Evolutionary conservation across 768 basidiomycete species (phyloP).

Genomic region (Pisolithus albus): DNA sequence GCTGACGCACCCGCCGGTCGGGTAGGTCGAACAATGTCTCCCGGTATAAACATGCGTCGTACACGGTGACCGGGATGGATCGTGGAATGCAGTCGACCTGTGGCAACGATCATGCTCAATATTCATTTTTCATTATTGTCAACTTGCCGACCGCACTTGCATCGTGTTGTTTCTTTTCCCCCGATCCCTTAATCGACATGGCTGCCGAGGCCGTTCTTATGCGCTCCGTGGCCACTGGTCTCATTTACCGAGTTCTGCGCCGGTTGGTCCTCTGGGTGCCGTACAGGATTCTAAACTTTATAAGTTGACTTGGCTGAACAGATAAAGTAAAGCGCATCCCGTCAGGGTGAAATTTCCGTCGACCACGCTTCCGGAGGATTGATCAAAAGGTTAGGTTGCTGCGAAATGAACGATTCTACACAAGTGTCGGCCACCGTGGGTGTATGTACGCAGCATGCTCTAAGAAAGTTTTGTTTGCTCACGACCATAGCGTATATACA

Average conservation of each 20-base stretch:
- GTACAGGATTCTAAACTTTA: not conserved
- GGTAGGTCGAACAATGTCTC: not conserved
- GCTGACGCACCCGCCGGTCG: not conserved
- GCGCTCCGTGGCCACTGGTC: not conserved
- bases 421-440: not conserved
- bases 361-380: not conserved
- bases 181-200: not conserved
- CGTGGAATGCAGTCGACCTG: not conserved
- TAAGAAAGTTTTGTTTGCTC: not conserved
- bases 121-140: not conserved
- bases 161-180: not conserved
- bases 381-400: not conserved
- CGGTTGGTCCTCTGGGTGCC: not conserved
- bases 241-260: not conserved
- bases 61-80: not conserved
- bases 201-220: not conserved
- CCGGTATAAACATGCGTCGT: not conserved
- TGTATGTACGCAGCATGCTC: not conserved
- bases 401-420: not conserved
- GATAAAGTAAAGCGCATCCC: not conserved
- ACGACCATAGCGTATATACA: not conserved
- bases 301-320: not conserved
- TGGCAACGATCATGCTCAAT: not conserved
- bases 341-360: not conserved
- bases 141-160: not conserved